phyloP scores from a whole-genome alignment of 2,329 filamentous ascomycete genomes.

The Colletotrichum viniferum region DNA sequence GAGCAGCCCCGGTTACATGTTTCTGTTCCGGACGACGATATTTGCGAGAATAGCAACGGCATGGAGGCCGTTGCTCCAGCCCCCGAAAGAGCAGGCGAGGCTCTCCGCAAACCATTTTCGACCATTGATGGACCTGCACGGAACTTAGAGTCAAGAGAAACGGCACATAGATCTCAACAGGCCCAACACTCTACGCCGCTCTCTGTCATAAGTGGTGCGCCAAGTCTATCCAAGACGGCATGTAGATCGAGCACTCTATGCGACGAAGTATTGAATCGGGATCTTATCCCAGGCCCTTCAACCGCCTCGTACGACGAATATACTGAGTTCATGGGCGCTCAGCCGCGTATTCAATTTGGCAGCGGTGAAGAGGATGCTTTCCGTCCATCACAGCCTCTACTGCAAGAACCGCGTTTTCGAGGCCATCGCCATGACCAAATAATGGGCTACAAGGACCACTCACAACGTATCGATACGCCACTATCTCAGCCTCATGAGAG shows the following conservation, averaged over 20 bases:
- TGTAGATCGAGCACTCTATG: neutral
- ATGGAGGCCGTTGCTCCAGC: neutral
- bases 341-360: neutral
- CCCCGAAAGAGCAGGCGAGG: neutral
- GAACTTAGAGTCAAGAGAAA: neutral
- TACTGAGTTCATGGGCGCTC: neutral
- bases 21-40: neutral
- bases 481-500: constrained; percentile 22
- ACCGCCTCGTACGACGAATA: neutral
- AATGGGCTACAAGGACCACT: neutral
- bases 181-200: neutral
- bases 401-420: neutral
- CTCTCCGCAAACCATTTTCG: neutral
- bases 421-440: neutral
- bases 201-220: neutral
- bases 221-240: neutral
- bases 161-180: neutral
- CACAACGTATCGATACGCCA: neutral
- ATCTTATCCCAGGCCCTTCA: neutral
- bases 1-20: neutral
- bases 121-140: neutral
- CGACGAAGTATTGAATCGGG: neutral
- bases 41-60: neutral
- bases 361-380: neutral
- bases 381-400: neutral